phyloP scores from a whole-genome alignment of 129 eudicot genomes.

The Helianthus tuberosus region DNA sequence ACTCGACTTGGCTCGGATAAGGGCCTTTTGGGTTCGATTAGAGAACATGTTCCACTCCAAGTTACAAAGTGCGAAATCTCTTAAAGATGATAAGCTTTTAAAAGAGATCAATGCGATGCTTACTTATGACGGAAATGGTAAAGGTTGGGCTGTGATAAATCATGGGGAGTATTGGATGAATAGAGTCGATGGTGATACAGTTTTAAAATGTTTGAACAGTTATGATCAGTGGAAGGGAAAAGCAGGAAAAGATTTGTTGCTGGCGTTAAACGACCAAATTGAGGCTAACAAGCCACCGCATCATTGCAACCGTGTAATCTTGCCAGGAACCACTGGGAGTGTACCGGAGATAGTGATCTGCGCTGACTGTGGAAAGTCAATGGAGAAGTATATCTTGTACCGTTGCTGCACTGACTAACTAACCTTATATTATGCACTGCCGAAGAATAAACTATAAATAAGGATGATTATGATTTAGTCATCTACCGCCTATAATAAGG shows the following conservation, averaged over 20 bases:
- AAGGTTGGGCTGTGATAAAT: constrained; percentile 65
- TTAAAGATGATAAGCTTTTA: constrained; percentile 51
- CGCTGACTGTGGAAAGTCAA: constrained; percentile 62
- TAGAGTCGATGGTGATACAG: constrained; percentile 39
- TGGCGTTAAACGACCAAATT: constrained; percentile 41
- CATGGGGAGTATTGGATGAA: constrained; percentile 59
- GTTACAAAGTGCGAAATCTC: constrained; percentile 53
- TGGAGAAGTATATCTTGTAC: constrained; percentile 75
- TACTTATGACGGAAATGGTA: constrained; percentile 59
- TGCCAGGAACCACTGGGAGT: constrained; percentile 61
- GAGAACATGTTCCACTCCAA: constrained; percentile 82
- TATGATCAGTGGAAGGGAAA: constrained; percentile 41
- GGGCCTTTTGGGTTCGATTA: constrained; percentile 90
- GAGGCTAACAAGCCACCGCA: constrained; percentile 47
- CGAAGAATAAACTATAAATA: not conserved
- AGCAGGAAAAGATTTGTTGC: constrained; percentile 36
- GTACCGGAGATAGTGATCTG: constrained; percentile 60
- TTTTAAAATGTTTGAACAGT: constrained; percentile 38
- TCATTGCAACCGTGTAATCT: constrained; percentile 62
- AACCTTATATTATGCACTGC: not conserved
- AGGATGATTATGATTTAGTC: not conserved
- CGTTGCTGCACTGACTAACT: constrained; percentile 70
- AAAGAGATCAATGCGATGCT: constrained; percentile 62
- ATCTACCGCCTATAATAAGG: not conserved
- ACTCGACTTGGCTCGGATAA: constrained; percentile 47